Conservation (phyloP, 305 asterid genomes). For the Fraxinus albicans region DNA sequence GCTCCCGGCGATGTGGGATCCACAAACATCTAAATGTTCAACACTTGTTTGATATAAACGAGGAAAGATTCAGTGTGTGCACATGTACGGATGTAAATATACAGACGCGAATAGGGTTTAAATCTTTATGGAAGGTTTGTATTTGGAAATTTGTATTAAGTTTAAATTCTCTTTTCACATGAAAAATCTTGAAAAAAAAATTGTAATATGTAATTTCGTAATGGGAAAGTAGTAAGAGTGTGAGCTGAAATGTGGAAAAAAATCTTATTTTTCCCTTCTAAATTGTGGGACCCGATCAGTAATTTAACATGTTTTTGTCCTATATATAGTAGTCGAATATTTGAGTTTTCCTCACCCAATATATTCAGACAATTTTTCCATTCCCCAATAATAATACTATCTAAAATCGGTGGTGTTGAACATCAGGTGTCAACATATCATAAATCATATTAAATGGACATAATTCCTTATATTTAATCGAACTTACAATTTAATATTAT, state of each 20-base stretch:
- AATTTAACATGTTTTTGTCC: neutral
- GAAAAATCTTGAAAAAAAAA: neutral
- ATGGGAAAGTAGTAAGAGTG: neutral
- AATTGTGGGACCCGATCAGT: neutral
- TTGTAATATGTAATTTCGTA: neutral
- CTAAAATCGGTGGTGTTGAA: too few relatives aligned
- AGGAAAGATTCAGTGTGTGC: neutral
- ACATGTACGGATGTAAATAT: neutral
- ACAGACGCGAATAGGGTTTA: neutral
- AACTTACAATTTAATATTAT: neutral
- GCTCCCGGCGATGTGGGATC: constrained; percentile 25
- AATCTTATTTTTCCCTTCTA: neutral
- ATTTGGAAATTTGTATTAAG: neutral
- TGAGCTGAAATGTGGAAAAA: neutral
- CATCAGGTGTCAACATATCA: too few relatives aligned
- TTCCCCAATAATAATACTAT: too few relatives aligned
- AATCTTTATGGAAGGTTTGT: neutral
- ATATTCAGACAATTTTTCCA: too few relatives aligned
- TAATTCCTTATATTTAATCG: too few relatives aligned
- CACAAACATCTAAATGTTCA: neutral
- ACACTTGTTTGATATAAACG: neutral
- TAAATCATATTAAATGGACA: too few relatives aligned
- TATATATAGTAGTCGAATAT: too few relatives aligned
- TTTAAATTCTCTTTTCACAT: neutral
- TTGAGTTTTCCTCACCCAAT: neutral